Evolutionary conservation across 495 filamentous ascomycete genomes (phyloP).

Genomic region (Hyaloscypha variabilis): DNA sequence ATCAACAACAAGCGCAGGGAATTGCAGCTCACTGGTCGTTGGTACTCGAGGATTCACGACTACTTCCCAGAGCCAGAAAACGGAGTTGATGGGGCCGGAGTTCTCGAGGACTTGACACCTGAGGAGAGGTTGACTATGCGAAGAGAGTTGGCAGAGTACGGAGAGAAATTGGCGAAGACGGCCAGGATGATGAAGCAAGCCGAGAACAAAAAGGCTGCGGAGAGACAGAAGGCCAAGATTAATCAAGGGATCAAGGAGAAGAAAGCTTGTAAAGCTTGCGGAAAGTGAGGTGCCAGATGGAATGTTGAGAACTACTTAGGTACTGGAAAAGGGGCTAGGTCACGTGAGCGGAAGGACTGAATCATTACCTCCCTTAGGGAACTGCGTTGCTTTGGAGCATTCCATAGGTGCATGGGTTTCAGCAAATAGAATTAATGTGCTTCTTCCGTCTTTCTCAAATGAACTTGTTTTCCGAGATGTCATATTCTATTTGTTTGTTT

Average conservation of each 20-base stretch:
- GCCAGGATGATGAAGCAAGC: neutral
- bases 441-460: neutral
- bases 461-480: neutral
- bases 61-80: constrained; percentile 10
- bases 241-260: no score
- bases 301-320: neutral
- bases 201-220: no score
- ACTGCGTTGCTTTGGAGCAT: neutral
- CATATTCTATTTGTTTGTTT: neutral
- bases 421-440: neutral
- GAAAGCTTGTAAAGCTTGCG: neutral
- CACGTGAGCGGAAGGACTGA: neutral
- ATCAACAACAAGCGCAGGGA: constrained; percentile 6
- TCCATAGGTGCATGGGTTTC: neutral
- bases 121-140: constrained; percentile 3
- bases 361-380: no score
- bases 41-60: constrained; percentile 15
- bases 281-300: neutral
- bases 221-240: no score
- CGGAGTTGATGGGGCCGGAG: neutral
- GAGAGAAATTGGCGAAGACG: constrained; percentile 9
- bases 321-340: neutral
- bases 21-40: constrained; percentile 2
- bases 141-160: constrained; percentile 13
- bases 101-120: neutral